Evolutionary conservation across 768 basidiomycete genomes (phyloP), one percentile per base, ranked within the genome.

Genomic region (Sutorius australiensis): DNA sequence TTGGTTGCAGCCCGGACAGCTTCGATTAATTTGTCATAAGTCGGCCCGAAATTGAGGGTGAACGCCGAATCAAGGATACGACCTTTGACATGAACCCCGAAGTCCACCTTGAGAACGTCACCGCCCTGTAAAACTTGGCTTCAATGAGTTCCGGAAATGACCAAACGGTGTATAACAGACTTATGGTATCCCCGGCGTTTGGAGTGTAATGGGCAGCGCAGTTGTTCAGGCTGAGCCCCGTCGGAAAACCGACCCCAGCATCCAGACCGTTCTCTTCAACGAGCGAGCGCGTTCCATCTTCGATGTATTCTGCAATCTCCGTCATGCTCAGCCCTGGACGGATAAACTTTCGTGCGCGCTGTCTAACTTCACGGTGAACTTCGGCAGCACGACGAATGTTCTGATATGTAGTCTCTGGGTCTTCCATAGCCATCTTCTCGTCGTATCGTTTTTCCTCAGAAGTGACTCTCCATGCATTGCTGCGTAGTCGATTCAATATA

Each of bases 31-130:
- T 84, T 86, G 61, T 98, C 85, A 65, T 98, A 99, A 10, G 87
- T 90, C 28, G 84, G 92, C 53, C 94, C 92, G 61, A 86, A 98
- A 16, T 75, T 81, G 64, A 98, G 74, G 3, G 97, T 99, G 71
- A 98, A 98, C 3, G 97, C 97, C 44, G 95, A 98, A 68, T 99
- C 97, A 27, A 85, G 67, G 54, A 98, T 99, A 47, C 92, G 79
- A n/a, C 95, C 97, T 63, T 89, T 89, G 33, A 98, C 94, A 58
- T 99, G 97, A 3, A 98, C 94, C 46, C 97, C 97, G 62, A 99
- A 82, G 66, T 99, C 97, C 44, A 99, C 93, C 74, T 99, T 98
- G 57, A 99, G 76, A 16, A 98, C 88, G 65, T 98, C 95, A 34
- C 85, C 83, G 51, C 81, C 73, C 66, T 87, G 78, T 32, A 98